Percentiles rank a stretch among this genome's conserved stretches.
These are phyloP conservation scores for Syncephalastrum contaminatum DNA, from an alignment of 371 early-diverging fungal genomes.

Conservation along the genomic window DNA sequence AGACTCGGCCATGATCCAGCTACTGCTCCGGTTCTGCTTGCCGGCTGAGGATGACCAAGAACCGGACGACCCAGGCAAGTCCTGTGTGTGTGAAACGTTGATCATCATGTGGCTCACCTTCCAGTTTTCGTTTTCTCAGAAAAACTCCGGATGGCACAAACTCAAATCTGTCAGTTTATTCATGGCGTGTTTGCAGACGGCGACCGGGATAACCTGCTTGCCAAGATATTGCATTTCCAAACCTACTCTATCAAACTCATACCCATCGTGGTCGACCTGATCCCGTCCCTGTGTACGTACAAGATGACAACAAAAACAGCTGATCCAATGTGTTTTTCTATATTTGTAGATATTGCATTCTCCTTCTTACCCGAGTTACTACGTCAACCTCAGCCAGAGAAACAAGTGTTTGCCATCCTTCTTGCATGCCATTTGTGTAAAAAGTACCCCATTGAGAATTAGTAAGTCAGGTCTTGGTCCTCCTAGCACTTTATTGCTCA, in stretches of 20 bases:
- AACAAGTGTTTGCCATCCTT: conserved; percentile 51
- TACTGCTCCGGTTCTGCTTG: conserved; percentile 38
- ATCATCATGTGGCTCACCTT: neutral
- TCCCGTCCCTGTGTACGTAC: conserved; percentile 52
- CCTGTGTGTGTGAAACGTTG: neutral
- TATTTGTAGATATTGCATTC: conserved; percentile 39
- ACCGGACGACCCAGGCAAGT: conserved; percentile 9
- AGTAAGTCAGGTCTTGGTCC: conserved; percentile 23
- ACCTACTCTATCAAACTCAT: conserved; percentile 56
- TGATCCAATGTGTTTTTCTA: neutral
- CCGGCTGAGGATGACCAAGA: conserved; percentile 24
- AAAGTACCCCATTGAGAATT: conserved; percentile 47
- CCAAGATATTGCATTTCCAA: conserved; percentile 62
- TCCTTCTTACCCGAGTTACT: conserved; percentile 53
- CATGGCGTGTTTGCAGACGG: conserved; percentile 58
- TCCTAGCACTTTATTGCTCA: neutral
- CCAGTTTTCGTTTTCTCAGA: conserved; percentile 13
- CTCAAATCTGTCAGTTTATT: conserved; percentile 51
- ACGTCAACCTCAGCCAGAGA: conserved; percentile 44
- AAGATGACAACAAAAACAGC: neutral
- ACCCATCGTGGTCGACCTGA: conserved; percentile 50
- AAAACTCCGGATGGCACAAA: conserved; percentile 34
- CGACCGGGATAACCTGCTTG: conserved; percentile 50
- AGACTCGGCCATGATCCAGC: conserved; percentile 52
- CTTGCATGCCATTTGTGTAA: conserved; percentile 49